phyloP scores from a whole-genome alignment of 805 yeast species.

The Yarrowia sp. region DNA sequence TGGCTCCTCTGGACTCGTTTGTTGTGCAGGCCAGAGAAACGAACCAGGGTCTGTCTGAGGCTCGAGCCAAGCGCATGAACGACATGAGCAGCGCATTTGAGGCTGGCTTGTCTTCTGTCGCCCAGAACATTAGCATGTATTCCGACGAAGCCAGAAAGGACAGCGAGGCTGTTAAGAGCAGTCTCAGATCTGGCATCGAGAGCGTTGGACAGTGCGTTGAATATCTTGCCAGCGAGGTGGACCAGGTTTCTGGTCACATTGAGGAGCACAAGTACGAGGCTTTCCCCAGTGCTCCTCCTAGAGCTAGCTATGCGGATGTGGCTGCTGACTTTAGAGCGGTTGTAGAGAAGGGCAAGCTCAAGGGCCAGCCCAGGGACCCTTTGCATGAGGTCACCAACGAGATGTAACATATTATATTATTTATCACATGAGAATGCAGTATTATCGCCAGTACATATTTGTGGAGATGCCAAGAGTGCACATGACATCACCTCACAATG shows the following conservation, averaged over 20 bases:
- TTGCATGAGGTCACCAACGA: slow-evolving; percentile 14
- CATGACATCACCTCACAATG: too few relatives aligned
- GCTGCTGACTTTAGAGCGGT: slow-evolving; percentile 4
- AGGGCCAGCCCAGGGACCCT: slow-evolving; percentile 7
- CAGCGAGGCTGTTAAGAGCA: background rate
- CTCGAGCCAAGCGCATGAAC: background rate
- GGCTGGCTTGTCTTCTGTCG: background rate
- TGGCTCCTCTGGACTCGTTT: slow-evolving; percentile 14
- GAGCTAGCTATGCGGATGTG: background rate
- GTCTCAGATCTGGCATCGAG: background rate
- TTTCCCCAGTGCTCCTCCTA: background rate
- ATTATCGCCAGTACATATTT: too few relatives aligned
- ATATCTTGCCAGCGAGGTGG: background rate
- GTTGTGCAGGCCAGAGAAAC: slow-evolving; percentile 14
- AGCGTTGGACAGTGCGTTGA: background rate
- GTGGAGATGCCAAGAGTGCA: too few relatives aligned
- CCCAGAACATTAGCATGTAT: background rate
- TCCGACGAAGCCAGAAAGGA: background rate
- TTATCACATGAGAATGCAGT: background rate
- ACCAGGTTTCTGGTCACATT: background rate
- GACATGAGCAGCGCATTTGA: background rate
- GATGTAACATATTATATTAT: slow-evolving; percentile 7
- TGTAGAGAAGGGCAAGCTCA: background rate
- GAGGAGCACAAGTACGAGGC: background rate
- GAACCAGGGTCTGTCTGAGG: background rate